Evolutionary conservation across 192 early-diverging fungal species (phyloP).

Genomic region (Entomortierella beljakovae): DNA sequence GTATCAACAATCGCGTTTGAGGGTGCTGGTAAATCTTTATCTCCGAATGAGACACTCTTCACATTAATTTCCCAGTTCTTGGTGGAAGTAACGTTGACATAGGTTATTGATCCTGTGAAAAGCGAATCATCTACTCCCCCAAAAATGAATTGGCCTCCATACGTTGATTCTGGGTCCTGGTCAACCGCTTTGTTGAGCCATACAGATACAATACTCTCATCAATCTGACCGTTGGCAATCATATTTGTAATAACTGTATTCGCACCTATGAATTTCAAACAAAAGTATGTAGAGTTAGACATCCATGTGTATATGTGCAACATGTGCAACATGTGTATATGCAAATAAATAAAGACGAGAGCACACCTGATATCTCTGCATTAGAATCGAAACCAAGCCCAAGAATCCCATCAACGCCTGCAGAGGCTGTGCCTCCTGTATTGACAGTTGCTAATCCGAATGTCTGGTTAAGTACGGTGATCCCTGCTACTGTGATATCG

Average conservation of each 20-base stretch:
- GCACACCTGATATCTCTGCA: slow-evolving; percentile 55
- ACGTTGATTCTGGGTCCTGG: slow-evolving; percentile 56
- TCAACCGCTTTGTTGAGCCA: slow-evolving; percentile 81
- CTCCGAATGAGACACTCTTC: slow-evolving; percentile 49
- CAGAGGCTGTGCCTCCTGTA: slow-evolving; percentile 56
- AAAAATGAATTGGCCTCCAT: slow-evolving; percentile 90
- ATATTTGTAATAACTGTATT: slow-evolving; percentile 56
- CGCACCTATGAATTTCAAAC: neutral
- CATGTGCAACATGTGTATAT: neutral
- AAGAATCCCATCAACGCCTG: slow-evolving; percentile 68
- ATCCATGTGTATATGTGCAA: slow-evolving; percentile 13
- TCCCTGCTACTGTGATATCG: slow-evolving; percentile 57
- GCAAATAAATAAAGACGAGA: neutral
- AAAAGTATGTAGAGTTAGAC: neutral
- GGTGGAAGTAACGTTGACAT: slow-evolving; percentile 58
- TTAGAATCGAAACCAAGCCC: slow-evolving; percentile 66
- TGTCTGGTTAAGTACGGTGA: slow-evolving; percentile 48
- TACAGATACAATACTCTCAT: slow-evolving; percentile 89
- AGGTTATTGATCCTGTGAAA: slow-evolving; percentile 55
- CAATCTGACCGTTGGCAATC: slow-evolving; percentile 64
- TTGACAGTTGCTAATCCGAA: slow-evolving; percentile 64
- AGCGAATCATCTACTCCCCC: slow-evolving; percentile 79
- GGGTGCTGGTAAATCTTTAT: slow-evolving; percentile 41
- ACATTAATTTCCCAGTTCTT: slow-evolving; percentile 69
- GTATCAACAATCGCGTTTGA: slow-evolving; percentile 69